Evolutionary conservation across 495 filamentous ascomycete species (phyloP).

Genomic region (Talaromyces wortmannii): DNA sequence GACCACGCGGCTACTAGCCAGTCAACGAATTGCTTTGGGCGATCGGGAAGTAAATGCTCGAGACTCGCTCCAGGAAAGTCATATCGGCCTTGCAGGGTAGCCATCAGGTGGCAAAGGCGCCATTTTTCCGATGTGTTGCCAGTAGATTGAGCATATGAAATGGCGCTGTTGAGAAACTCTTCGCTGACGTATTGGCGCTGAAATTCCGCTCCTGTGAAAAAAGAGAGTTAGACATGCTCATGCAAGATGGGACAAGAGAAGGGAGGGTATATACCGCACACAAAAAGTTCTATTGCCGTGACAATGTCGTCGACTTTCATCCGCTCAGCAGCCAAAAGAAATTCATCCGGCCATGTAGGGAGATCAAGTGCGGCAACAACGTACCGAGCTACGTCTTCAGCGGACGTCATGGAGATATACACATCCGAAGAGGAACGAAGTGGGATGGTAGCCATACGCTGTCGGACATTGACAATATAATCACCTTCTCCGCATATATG

Average conservation of each 20-base stretch:
- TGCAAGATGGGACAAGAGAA: background rate
- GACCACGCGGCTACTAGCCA: slow-evolving; percentile 30
- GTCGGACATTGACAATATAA: slow-evolving; percentile 56
- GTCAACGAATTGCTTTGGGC: slow-evolving; percentile 28
- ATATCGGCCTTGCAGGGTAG: slow-evolving; percentile 39
- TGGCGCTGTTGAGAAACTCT: slow-evolving; percentile 3
- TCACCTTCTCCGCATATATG: slow-evolving; percentile 49
- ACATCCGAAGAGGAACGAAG: slow-evolving; percentile 42
- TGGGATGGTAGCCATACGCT: slow-evolving; percentile 51
- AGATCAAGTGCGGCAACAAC: slow-evolving; percentile 56
- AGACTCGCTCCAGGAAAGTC: slow-evolving; percentile 36
- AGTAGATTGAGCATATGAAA: slow-evolving; percentile 4
- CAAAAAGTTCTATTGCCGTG: slow-evolving; percentile 22
- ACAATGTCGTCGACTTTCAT: slow-evolving; percentile 48
- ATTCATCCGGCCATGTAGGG: slow-evolving; percentile 58
- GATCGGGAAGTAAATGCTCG: slow-evolving; percentile 28
- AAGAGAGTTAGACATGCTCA: background rate
- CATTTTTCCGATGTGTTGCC: slow-evolving; percentile 5
- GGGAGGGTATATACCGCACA: slow-evolving; percentile 5
- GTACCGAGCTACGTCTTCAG: slow-evolving; percentile 59
- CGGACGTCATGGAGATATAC: slow-evolving; percentile 58
- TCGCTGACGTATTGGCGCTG: slow-evolving; percentile 6
- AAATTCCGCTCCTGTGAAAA: slow-evolving; percentile 6
- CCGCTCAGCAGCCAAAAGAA: slow-evolving; percentile 56
- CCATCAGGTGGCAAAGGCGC: slow-evolving; percentile 32